phyloP scores from a whole-genome alignment of 345 rosid species.

The Sisymbrium altissimum region DNA sequence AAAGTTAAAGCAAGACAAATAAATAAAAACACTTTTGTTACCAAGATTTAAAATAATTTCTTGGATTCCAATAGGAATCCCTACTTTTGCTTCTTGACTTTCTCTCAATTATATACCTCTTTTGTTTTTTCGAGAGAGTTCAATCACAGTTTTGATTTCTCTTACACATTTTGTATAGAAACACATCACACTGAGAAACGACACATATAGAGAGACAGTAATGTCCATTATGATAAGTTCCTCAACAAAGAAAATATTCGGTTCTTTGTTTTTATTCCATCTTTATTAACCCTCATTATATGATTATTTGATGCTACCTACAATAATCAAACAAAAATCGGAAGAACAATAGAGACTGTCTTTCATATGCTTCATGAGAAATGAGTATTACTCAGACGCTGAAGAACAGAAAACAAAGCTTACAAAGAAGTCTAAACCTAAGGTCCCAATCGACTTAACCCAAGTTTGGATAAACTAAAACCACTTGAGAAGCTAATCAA shows the following conservation, averaged over 20 bases:
- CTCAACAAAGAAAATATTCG: not conserved
- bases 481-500: not conserved
- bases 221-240: not conserved
- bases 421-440: not conserved
- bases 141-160: not conserved
- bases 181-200: not conserved
- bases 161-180: not conserved
- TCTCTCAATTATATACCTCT: not conserved
- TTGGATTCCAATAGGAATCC: slow-evolving; percentile 5
- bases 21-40: not conserved
- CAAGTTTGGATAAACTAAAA: not conserved
- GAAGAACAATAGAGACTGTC: not conserved
- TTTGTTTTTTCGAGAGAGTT: not conserved
- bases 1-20: not conserved
- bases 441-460: not conserved
- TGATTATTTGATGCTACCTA: too few species aligned
- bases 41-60: not conserved
- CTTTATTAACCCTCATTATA: not conserved
- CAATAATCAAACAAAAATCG: not conserved
- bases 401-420: not conserved
- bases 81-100: not conserved
- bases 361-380: not conserved
- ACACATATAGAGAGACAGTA: not conserved
- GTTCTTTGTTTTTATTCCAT: not conserved
- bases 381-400: not conserved